Conservation (phyloP, 192 early-diverging fungal genomes). For the Neocallimastix lanati region DNA sequence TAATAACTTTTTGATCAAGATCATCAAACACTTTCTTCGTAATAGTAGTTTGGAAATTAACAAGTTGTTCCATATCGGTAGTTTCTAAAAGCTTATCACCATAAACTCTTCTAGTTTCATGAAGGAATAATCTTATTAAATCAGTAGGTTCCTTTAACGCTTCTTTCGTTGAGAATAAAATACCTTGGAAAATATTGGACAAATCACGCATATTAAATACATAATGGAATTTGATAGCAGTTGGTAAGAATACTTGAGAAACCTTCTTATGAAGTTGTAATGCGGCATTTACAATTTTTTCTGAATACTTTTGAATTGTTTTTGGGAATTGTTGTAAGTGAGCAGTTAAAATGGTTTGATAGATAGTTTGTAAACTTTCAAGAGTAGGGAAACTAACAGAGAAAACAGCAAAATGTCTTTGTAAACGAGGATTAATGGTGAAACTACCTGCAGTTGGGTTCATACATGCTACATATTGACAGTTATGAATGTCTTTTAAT, state of each 20-base stretch:
- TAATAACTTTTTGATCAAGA: constrained; percentile 29
- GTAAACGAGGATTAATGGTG: constrained; percentile 29
- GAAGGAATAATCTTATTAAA: constrained; percentile 29
- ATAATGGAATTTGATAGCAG: constrained; percentile 47
- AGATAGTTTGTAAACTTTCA: constrained; percentile 38
- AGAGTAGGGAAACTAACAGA: constrained; percentile 38
- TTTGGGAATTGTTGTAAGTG: constrained; percentile 36
- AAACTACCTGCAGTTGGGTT: constrained; percentile 48
- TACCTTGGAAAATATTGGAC: constrained; percentile 42
- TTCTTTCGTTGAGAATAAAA: constrained; percentile 38
- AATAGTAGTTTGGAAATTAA: constrained; percentile 33
- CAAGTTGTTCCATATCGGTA: constrained; percentile 19
- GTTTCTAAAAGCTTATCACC: constrained; percentile 40
- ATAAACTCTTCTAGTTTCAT: constrained; percentile 36
- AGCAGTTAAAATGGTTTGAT: constrained; percentile 26
- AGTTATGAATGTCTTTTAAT: constrained; percentile 49
- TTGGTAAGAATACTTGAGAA: constrained; percentile 27
- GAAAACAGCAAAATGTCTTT: constrained; percentile 43
- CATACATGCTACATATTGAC: constrained; percentile 47
- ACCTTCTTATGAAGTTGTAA: constrained; percentile 40
- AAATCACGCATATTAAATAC: constrained; percentile 44
- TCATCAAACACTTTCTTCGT: constrained; percentile 44
- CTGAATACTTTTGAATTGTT: constrained; percentile 26
- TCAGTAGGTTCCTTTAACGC: constrained; percentile 34
- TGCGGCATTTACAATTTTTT: constrained; percentile 30